phyloP scores from a whole-genome alignment of 306 rosid species.

The Ochetophila trinervis region DNA sequence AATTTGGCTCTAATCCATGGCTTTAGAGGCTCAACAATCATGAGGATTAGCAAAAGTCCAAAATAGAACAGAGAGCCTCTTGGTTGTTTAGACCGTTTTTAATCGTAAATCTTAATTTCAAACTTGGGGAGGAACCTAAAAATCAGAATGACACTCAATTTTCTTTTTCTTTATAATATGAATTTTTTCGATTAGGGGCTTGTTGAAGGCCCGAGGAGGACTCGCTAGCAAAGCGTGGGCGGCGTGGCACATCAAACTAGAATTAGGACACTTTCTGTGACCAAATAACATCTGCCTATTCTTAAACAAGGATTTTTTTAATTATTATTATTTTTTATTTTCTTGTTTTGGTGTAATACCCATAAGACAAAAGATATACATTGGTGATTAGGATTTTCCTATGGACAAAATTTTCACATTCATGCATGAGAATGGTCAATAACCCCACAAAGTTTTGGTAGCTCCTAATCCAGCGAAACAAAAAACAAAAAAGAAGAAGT shows the following conservation, averaged over 20 bases:
- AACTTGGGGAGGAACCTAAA: constrained; percentile 21
- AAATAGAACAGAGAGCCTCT: constrained; percentile 19
- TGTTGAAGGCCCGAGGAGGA: constrained; percentile 24
- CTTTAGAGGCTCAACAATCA: constrained; percentile 30
- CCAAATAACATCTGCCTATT: not conserved
- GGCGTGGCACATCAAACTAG: constrained; percentile 27
- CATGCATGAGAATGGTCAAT: constrained; percentile 5
- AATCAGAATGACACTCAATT: constrained; percentile 5
- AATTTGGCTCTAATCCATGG: constrained; percentile 22
- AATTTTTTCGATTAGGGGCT: constrained; percentile 16
- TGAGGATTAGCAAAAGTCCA: constrained; percentile 26
- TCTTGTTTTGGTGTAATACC: too few relatives aligned
- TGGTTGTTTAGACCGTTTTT: constrained; percentile 12
- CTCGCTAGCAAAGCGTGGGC: constrained; percentile 23
- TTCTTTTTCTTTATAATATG: constrained; percentile 23
- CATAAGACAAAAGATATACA: too few relatives aligned
- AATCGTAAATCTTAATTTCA: constrained; percentile 14
- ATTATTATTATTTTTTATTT: too few relatives aligned
- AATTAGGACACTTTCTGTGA: constrained; percentile 8
- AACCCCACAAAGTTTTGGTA: constrained; percentile 19
- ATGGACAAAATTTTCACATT: not conserved
- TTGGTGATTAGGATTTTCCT: not conserved
- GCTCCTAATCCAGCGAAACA: too few relatives aligned
- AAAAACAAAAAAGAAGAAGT: constrained; percentile 11
- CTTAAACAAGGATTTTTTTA: not conserved